A percentile compares a stretch with the other conserved stretches of the same genome.
These are phyloP conservation scores for Hymenoscyphus salicellus DNA, from an alignment of 2,329 filamentous ascomycete genomes.

Conservation along the genomic window DNA sequence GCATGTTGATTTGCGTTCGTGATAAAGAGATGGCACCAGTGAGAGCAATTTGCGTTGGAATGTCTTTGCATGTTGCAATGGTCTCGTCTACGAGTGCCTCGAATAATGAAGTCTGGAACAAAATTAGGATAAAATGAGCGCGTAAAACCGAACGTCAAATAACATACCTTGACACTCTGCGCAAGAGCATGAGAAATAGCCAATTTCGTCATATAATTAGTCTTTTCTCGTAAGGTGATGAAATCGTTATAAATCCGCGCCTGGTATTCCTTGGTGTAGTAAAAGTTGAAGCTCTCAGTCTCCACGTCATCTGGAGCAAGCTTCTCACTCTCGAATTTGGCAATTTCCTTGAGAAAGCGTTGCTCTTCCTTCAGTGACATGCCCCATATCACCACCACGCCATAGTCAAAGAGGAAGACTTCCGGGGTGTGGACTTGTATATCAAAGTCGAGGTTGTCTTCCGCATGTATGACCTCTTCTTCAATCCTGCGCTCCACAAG, in stretches of 20 bases:
- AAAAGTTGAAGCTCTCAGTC: slow-evolving; percentile 98
- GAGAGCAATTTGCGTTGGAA: slow-evolving; percentile 86
- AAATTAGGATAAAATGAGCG: slow-evolving; percentile 1
- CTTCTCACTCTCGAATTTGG: slow-evolving; percentile 91
- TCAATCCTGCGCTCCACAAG: slow-evolving; percentile 34
- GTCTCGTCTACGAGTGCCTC: slow-evolving; percentile 93
- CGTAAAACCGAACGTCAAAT: neutral
- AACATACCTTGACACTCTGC: slow-evolving; percentile 81
- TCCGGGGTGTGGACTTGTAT: slow-evolving; percentile 88
- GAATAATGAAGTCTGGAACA: slow-evolving; percentile 78
- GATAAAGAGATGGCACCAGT: slow-evolving; percentile 90
- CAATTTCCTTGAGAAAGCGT: slow-evolving; percentile 86
- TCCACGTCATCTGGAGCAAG: slow-evolving; percentile 85
- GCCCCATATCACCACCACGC: slow-evolving; percentile 96
- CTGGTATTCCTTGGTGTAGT: slow-evolving; percentile 97
- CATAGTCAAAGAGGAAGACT: slow-evolving; percentile 94
- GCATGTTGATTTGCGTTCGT: slow-evolving; percentile 94
- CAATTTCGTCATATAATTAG: slow-evolving; percentile 96
- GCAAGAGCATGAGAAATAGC: slow-evolving; percentile 94
- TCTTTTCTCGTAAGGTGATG: slow-evolving; percentile 88
- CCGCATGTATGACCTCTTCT: slow-evolving; percentile 39
- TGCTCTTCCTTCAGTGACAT: slow-evolving; percentile 90
- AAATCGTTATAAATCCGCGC: slow-evolving; percentile 99
- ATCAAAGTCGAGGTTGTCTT: slow-evolving; percentile 68
- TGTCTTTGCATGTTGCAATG: slow-evolving; percentile 87